phyloP scores from a whole-genome alignment of 805 yeast species.

The Millerozyma acaciae region DNA sequence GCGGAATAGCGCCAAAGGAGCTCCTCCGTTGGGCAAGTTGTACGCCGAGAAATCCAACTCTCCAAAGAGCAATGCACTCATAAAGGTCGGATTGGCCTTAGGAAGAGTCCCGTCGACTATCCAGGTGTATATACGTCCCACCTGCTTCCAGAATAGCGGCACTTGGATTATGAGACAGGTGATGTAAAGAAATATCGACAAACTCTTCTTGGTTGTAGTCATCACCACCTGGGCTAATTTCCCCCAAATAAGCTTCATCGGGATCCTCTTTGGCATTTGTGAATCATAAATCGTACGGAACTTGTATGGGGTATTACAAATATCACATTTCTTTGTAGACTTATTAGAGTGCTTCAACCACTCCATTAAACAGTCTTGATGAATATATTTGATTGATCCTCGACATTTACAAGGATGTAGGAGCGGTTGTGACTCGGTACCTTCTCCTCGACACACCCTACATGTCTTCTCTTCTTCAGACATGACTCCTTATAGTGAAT shows the following conservation, averaged over 20 bases:
- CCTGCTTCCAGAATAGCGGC: conserved; percentile 56
- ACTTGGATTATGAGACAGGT: conserved; percentile 47
- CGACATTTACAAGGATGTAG: conserved; percentile 91
- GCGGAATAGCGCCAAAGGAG: conserved; percentile 15
- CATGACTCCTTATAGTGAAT: no score
- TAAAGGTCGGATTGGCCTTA: conserved; percentile 17
- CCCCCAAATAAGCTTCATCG: conserved; percentile 44
- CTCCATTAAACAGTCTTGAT: conserved; percentile 83
- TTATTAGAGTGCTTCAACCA: conserved; percentile 76
- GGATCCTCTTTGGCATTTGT: conserved; percentile 62
- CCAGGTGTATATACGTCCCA: conserved; percentile 53
- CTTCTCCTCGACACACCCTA: conserved; percentile 93
- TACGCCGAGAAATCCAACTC: conserved; percentile 17
- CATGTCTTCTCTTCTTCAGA: conserved; percentile 43
- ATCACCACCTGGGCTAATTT: conserved; percentile 26
- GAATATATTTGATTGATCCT: conserved; percentile 90
- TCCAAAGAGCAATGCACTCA: conserved; percentile 39
- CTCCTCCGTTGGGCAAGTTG: conserved; percentile 6
- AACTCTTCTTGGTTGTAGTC: conserved; percentile 12
- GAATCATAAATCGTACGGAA: conserved; percentile 64
- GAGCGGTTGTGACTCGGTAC: conserved; percentile 71
- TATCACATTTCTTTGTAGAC: conserved; percentile 68
- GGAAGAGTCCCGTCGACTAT: conserved; percentile 53
- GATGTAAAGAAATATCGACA: conserved; percentile 31
- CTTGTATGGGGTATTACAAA: conserved; percentile 73